Evolutionary conservation across 2,329 filamentous ascomycete species (phyloP).

Genomic region (Aspergillus vadensis): DNA sequence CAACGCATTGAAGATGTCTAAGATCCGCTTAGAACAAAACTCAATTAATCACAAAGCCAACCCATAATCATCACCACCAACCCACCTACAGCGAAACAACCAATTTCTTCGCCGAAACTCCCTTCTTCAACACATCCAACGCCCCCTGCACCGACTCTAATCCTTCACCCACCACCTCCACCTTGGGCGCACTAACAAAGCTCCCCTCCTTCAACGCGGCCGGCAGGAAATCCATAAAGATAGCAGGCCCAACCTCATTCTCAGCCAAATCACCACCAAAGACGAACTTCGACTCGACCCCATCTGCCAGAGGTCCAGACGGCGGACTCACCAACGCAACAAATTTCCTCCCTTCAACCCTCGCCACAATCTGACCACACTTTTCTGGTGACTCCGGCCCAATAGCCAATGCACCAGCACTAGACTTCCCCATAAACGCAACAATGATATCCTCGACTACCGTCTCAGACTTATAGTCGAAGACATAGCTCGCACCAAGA

Average conservation of each 20-base stretch:
- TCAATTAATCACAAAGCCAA: too few species aligned
- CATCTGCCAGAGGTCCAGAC: constrained; percentile 10
- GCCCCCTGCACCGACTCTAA: constrained; percentile 27
- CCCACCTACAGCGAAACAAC: constrained; percentile 19
- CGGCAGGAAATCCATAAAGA: constrained; percentile 35
- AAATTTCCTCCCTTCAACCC: constrained; percentile 22
- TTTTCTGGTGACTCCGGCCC: background rate
- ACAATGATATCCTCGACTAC: constrained; percentile 19
- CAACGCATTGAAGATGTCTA: too few species aligned
- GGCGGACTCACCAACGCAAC: constrained; percentile 15
- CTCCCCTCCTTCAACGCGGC: constrained; percentile 37
- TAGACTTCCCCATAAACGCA: constrained; percentile 14
- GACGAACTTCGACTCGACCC: constrained; percentile 27
- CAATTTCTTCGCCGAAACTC: constrained; percentile 31
- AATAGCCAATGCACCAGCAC: constrained; percentile 10
- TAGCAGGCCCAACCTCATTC: constrained; percentile 30
- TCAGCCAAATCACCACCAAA: constrained; percentile 23
- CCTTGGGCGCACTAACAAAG: constrained; percentile 31
- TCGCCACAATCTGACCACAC: constrained; percentile 16
- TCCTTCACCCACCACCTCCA: constrained; percentile 24
- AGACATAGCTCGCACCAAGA: constrained; percentile 50
- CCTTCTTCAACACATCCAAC: constrained; percentile 20
- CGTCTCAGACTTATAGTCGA: constrained; percentile 45
- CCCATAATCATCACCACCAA: background rate
- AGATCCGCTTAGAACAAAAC: too few species aligned